Evolutionary conservation across 1,139 yeast species (phyloP).

Genomic region (Debaryomyces coudertii): DNA sequence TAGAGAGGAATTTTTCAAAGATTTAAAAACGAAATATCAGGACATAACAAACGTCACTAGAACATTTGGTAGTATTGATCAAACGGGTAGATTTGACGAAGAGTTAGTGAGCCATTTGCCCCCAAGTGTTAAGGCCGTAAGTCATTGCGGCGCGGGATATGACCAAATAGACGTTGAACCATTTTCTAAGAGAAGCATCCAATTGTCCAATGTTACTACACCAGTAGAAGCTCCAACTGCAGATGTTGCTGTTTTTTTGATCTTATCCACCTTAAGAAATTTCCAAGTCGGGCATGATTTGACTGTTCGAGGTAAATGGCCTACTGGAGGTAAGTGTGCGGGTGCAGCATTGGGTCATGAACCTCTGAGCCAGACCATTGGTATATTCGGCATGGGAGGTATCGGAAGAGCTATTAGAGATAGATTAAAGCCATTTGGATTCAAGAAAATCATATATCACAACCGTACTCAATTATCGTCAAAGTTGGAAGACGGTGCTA

Average conservation of each 20-base stretch:
- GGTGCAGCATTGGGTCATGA: conserved; percentile 42
- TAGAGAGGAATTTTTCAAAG: conserved; percentile 55
- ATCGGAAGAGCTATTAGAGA: conserved; percentile 71
- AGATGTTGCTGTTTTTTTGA: conserved; percentile 69
- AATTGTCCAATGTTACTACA: conserved; percentile 71
- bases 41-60: conserved; percentile 55
- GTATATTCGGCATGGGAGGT: conserved; percentile 78
- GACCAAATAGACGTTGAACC: conserved; percentile 73
- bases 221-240: conserved; percentile 84
- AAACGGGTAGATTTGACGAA: conserved; percentile 75
- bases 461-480: conserved; percentile 57
- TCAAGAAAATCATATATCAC: conserved; percentile 58
- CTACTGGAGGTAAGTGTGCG: conserved; percentile 26
- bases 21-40: conserved; percentile 50
- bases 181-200: conserved; percentile 54
- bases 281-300: conserved; percentile 50
- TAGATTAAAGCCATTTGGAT: conserved; percentile 67
- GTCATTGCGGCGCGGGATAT: conserved; percentile 93
- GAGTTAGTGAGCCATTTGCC: conserved; percentile 70
- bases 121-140: conserved; percentile 58
- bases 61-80: conserved; percentile 47
- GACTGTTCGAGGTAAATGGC: conserved; percentile 64
- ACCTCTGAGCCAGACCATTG: conserved; percentile 64
- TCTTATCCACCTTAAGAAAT: conserved; percentile 70
- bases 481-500: conserved; percentile 60